Evolutionary conservation across 768 basidiomycete genomes (phyloP).

Genomic region (Lactifluus rugatus): DNA sequence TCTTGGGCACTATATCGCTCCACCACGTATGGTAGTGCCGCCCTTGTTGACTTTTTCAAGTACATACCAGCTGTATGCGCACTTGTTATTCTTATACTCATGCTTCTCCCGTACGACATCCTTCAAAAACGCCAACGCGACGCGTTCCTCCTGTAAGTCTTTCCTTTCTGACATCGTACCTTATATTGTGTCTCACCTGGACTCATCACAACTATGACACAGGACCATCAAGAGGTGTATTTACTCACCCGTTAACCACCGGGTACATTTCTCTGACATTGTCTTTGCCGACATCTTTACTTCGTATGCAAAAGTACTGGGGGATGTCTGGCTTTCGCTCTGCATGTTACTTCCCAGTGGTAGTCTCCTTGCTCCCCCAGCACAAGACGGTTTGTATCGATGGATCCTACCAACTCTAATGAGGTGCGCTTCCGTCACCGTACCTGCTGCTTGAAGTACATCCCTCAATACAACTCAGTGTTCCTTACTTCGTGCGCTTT

Average conservation of each 20-base stretch:
- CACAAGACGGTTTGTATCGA: slow-evolving; percentile 49
- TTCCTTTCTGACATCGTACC: slow-evolving; percentile 1
- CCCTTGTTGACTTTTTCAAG: slow-evolving; percentile 63
- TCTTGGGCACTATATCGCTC: slow-evolving; percentile 65
- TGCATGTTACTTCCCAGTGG: slow-evolving; percentile 83
- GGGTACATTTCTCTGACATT: slow-evolving; percentile 83
- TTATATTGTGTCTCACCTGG: not conserved
- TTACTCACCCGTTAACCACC: slow-evolving; percentile 46
- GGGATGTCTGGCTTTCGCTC: slow-evolving; percentile 84
- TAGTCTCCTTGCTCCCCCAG: slow-evolving; percentile 56
- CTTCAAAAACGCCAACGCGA: slow-evolving; percentile 64
- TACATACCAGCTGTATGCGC: slow-evolving; percentile 64
- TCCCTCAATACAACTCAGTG: slow-evolving; percentile 32
- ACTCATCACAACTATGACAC: not conserved
- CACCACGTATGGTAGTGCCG: slow-evolving; percentile 45
- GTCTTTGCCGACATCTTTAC: slow-evolving; percentile 94
- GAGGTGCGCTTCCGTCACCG: slow-evolving; percentile 45
- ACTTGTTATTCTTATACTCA: slow-evolving; percentile 42
- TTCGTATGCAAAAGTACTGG: slow-evolving; percentile 93
- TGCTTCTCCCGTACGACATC: slow-evolving; percentile 61
- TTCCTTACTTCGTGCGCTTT: slow-evolving; percentile 86
- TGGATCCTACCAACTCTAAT: slow-evolving; percentile 80
- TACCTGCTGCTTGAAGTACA: not conserved
- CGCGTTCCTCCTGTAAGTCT: slow-evolving; percentile 66
- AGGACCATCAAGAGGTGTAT: slow-evolving; percentile 73